Evolutionary conservation across 257 asterid species (phyloP), one percentile per base, ranked within the genome.

Genomic region (Primulina eburnea): DNA sequence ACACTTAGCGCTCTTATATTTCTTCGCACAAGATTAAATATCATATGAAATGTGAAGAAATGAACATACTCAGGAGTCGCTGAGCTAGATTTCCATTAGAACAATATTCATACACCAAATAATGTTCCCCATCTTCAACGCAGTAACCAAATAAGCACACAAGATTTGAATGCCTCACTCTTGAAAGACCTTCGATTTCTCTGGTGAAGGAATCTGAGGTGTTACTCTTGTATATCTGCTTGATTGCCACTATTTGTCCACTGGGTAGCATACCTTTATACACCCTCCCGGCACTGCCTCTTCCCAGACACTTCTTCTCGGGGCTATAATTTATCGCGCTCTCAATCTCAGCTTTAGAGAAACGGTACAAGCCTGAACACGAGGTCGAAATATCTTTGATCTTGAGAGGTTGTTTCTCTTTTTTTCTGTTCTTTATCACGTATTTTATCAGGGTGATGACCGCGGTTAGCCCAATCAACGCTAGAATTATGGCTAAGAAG

Each of bases 231-330:
- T 70, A 81, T 14, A 90, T 87, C 32, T 90, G 95, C 76, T 90
- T 90, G 74, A 88, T 84, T 9, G 95, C 97, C 34, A 90, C 96
- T 16, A 79, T 70, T 55, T 90, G 96, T 70, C 97, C 97, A 29
- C 96, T 90, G 0, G 96, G 97, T 33, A 90, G 83, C 80, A 87
- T 72, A 60, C 96, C 96, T 69, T 87, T 86, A 82, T 73, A 90
- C 8, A 90, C 97, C 61, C 71, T 69, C 64, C 97, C 96, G 9
- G 97, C 92, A 67, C 97, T 88, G 50, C 97, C 97, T n/a, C 92
- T 83, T 65, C 95, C 97, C 0, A 88, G 82, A 77, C 74, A 83
- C 67, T 70, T 79, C 81, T 79, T 88, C 71, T 82, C 89, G 2
- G 43, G 59, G 0, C 81, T 79, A 38, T 79, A 80, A 75, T 79